A percentile compares a stretch with the other conserved stretches of the same genome.
phyloP scores from a whole-genome alignment of 306 rosid genomes.

The Cucumis hystrix region DNA sequence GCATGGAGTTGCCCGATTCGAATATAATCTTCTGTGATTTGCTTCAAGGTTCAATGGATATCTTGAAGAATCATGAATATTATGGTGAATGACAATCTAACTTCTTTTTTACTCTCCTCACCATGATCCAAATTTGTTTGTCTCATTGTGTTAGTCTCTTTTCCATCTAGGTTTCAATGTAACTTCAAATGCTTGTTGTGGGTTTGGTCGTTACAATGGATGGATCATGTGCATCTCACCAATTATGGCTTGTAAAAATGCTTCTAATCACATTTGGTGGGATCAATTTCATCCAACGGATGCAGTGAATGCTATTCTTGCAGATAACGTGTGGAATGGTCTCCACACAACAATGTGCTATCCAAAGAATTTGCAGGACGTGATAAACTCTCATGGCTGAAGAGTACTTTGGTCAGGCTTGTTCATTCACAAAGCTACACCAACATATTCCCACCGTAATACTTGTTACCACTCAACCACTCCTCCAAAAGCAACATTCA shows the following conservation, averaged over 20 bases:
- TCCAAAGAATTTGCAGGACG: slow-evolving; percentile 66
- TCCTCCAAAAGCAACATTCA: background rate
- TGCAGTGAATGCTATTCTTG: slow-evolving; percentile 68
- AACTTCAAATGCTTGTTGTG: slow-evolving; percentile 81
- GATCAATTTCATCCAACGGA: slow-evolving; percentile 93
- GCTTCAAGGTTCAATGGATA: slow-evolving; percentile 68
- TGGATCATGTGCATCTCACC: slow-evolving; percentile 70
- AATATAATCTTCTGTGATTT: slow-evolving; percentile 63
- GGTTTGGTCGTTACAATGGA: slow-evolving; percentile 69
- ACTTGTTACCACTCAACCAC: too few relatives aligned
- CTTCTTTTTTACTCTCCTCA: background rate
- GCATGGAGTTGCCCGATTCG: slow-evolving; percentile 36
- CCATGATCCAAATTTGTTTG: background rate
- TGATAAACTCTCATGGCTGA: slow-evolving; percentile 22
- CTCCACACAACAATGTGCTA: slow-evolving; percentile 58
- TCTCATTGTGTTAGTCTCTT: background rate
- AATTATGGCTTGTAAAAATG: slow-evolving; percentile 68
- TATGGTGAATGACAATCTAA: slow-evolving; percentile 34
- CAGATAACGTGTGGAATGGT: slow-evolving; percentile 75
- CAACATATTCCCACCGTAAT: background rate
- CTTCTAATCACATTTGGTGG: slow-evolving; percentile 86
- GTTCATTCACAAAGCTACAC: background rate
- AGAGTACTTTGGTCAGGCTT: slow-evolving; percentile 9
- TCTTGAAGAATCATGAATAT: slow-evolving; percentile 43
- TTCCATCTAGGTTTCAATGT: slow-evolving; percentile 43